Evolutionary conservation across 768 basidiomycete genomes (phyloP).

Genomic region (Tylopilus sp.): DNA sequence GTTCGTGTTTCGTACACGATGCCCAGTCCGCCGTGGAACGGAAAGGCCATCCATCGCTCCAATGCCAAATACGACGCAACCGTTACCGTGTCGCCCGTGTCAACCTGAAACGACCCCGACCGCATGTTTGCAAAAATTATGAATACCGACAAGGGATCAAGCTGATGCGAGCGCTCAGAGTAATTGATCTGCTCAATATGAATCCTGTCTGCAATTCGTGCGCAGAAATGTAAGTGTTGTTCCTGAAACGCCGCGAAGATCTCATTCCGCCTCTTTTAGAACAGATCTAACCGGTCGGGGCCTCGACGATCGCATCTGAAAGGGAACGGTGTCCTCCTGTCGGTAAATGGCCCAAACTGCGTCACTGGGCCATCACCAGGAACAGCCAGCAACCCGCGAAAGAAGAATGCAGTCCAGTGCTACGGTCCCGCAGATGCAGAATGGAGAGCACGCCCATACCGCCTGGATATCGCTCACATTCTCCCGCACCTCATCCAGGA

Average conservation of each 20-base stretch:
- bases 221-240: neutral
- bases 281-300: constrained; percentile 14
- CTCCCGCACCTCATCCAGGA: constrained; percentile 14
- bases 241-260: neutral
- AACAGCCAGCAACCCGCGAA: constrained; percentile 7
- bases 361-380: constrained; percentile 18
- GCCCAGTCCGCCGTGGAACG: constrained; percentile 19
- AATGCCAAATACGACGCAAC: constrained; percentile 8
- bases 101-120: constrained; percentile 19
- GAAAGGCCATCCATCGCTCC: constrained; percentile 1
- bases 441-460: constrained; percentile 30
- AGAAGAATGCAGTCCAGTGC: constrained; percentile 19
- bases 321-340: constrained; percentile 8
- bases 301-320: constrained; percentile 17
- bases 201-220: neutral
- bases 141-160: neutral
- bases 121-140: constrained; percentile 6
- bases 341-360: constrained; percentile 22
- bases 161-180: neutral
- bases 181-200: neutral
- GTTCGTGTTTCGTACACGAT: constrained; percentile 21
- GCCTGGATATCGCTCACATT: constrained; percentile 25
- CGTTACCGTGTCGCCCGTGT: constrained; percentile 5
- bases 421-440: constrained; percentile 24
- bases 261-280: constrained; percentile 5